phyloP scores from a whole-genome alignment of 495 filamentous ascomycete species.

The Chaetomium cochliodes region DNA sequence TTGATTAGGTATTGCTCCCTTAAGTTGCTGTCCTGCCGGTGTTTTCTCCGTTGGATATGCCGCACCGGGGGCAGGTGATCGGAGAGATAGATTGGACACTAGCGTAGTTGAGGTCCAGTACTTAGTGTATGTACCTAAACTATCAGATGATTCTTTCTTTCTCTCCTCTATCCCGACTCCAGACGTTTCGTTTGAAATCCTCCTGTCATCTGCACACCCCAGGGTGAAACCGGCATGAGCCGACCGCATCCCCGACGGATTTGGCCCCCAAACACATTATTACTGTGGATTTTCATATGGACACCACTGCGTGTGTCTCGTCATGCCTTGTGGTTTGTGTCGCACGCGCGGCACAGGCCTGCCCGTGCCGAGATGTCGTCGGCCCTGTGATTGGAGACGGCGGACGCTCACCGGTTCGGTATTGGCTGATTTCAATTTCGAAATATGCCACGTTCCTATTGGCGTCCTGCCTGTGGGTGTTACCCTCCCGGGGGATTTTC shows the following conservation, averaged over 20 bases:
- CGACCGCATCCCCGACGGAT: background rate
- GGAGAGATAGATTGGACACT: too few species aligned
- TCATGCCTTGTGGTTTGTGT: too few species aligned
- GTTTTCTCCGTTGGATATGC: background rate
- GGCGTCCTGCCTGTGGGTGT: background rate
- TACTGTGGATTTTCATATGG: background rate
- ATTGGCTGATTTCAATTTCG: slow-evolving; percentile 7
- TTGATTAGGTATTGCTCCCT: background rate
- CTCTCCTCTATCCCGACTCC: background rate
- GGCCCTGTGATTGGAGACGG: slow-evolving; percentile 3
- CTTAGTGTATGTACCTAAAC: too few species aligned
- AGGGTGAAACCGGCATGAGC: background rate
- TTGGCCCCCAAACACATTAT: background rate
- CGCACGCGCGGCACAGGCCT: too few species aligned
- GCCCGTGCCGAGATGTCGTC: background rate
- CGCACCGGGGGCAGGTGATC: too few species aligned
- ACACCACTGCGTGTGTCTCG: background rate
- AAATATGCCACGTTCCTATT: background rate
- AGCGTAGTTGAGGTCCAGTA: too few species aligned
- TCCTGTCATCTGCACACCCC: background rate
- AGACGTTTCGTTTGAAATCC: slow-evolving; percentile 3
- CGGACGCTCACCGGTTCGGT: slow-evolving; percentile 8
- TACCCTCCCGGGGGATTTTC: background rate
- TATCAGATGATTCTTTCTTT: background rate
- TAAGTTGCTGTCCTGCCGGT: background rate